phyloP scores from a whole-genome alignment of 805 yeast genomes.

The Ogataea chonburiensis region DNA sequence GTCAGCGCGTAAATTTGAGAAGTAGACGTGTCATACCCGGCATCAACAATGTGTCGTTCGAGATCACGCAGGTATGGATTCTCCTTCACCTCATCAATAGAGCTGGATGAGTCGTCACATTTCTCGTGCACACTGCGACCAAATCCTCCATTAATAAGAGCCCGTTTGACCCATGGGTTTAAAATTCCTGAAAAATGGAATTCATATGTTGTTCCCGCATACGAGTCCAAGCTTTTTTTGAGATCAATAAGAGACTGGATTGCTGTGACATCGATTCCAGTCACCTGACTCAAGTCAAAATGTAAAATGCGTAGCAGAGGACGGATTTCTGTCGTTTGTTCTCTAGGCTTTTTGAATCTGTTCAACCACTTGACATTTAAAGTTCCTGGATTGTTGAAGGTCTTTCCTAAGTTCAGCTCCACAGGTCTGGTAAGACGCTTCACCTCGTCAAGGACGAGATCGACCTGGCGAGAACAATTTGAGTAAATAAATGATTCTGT shows the following conservation, averaged over 20 bases:
- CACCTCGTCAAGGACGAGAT: slow-evolving; percentile 64
- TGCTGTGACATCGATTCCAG: slow-evolving; percentile 76
- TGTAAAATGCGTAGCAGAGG: slow-evolving; percentile 73
- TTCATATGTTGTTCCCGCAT: slow-evolving; percentile 82
- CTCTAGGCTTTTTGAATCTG: slow-evolving; percentile 18
- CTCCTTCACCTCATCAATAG: slow-evolving; percentile 33
- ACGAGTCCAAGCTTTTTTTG: slow-evolving; percentile 65
- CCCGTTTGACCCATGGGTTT: slow-evolving; percentile 84
- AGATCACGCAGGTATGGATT: slow-evolving; percentile 16
- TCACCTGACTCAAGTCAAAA: slow-evolving; percentile 76
- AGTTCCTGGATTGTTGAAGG: slow-evolving; percentile 91
- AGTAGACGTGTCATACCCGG: slow-evolving; percentile 16
- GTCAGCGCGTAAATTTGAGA: slow-evolving; percentile 44
- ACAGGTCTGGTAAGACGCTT: slow-evolving; percentile 63
- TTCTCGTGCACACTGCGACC: slow-evolving; percentile 40
- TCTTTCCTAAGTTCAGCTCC: slow-evolving; percentile 46
- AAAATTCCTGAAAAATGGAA: slow-evolving; percentile 84
- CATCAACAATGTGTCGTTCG: slow-evolving; percentile 23
- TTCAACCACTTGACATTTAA: slow-evolving; percentile 36
- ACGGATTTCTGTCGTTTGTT: slow-evolving; percentile 39
- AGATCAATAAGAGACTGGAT: slow-evolving; percentile 76
- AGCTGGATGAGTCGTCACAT: slow-evolving; percentile 11
- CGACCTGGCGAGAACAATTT: slow-evolving; percentile 73
- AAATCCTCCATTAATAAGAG: slow-evolving; percentile 72
- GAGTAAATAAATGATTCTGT: slow-evolving; percentile 80